A percentile compares a stretch with the other conserved stretches of the same genome.
phyloP scores from a whole-genome alignment of 1,139 yeast species.

The Yamadazyma buinensis region DNA sequence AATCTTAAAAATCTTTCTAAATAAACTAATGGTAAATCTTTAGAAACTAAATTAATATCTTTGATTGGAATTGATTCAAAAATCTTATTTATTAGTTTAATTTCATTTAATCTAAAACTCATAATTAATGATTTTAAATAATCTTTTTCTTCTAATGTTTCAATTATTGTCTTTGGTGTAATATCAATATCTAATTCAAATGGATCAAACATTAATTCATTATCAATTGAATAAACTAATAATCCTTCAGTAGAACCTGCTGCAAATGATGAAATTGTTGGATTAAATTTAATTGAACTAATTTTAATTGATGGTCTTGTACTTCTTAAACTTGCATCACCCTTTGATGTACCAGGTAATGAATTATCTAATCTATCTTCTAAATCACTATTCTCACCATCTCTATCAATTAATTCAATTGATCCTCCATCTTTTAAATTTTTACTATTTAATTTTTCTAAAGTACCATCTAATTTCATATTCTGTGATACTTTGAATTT shows the following conservation, averaged over 20 bases:
- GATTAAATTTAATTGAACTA: slow-evolving; percentile 75
- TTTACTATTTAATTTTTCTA: slow-evolving; percentile 70
- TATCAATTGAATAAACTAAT: slow-evolving; percentile 76
- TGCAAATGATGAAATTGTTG: slow-evolving; percentile 87
- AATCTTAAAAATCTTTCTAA: slow-evolving; percentile 64
- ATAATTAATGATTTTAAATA: slow-evolving; percentile 80
- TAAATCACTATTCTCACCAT: slow-evolving; percentile 81
- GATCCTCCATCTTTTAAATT: slow-evolving; percentile 89
- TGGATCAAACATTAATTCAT: slow-evolving; percentile 80
- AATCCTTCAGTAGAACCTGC: slow-evolving; percentile 97
- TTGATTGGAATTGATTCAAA: slow-evolving; percentile 74
- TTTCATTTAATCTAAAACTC: slow-evolving; percentile 91
- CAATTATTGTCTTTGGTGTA: slow-evolving; percentile 74
- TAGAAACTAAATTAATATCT: slow-evolving; percentile 64
- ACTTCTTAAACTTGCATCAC: slow-evolving; percentile 80
- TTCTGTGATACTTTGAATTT: slow-evolving; percentile 83
- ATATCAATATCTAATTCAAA: slow-evolving; percentile 91
- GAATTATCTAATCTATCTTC: slow-evolving; percentile 76
- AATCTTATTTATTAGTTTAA: slow-evolving; percentile 64
- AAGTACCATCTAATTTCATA: slow-evolving; percentile 89
- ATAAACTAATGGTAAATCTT: slow-evolving; percentile 73
- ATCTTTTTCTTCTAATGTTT: slow-evolving; percentile 62
- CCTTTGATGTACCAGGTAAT: slow-evolving; percentile 86
- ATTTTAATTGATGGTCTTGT: slow-evolving; percentile 80
- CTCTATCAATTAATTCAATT: slow-evolving; percentile 73